Evolutionary conservation across 495 filamentous ascomycete species (phyloP).

Genomic region (Hyaloscypha bicolor): DNA sequence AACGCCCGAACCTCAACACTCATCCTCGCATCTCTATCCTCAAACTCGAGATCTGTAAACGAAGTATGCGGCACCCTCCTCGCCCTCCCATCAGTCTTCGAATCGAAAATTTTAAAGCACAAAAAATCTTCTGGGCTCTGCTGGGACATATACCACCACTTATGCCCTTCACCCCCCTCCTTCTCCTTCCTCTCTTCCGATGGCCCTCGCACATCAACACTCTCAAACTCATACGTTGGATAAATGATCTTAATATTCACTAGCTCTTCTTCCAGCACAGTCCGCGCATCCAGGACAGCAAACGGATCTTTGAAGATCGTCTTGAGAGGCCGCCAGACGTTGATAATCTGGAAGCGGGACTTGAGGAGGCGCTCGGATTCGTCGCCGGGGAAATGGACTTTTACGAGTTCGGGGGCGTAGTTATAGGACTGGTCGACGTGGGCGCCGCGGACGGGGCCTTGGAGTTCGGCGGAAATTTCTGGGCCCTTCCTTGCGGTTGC

Average conservation of each 20-base stretch:
- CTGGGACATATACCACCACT: constrained; percentile 54
- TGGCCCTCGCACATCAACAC: constrained; percentile 43
- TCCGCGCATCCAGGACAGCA: constrained; percentile 50
- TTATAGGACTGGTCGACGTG: constrained; percentile 74
- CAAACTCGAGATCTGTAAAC: constrained; percentile 52
- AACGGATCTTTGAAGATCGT: constrained; percentile 58
- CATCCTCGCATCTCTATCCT: constrained; percentile 48
- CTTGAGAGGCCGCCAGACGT: constrained; percentile 67
- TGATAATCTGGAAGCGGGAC: constrained; percentile 63
- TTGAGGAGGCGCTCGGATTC: constrained; percentile 43
- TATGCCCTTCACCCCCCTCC: constrained; percentile 8
- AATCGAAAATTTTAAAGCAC: constrained; percentile 64
- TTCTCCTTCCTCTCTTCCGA: not conserved
- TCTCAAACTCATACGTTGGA: constrained; percentile 34
- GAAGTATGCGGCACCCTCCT: constrained; percentile 54
- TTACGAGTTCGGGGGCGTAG: constrained; percentile 57
- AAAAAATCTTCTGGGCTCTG: constrained; percentile 57
- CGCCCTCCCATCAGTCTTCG: constrained; percentile 47
- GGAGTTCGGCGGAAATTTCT: constrained; percentile 32
- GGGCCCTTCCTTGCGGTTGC: no score
- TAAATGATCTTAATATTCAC: constrained; percentile 51
- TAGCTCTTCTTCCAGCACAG: constrained; percentile 49
- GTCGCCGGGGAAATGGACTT: constrained; percentile 2
- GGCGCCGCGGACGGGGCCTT: constrained; percentile 66
- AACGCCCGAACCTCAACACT: constrained; percentile 59